These are phyloP conservation scores for Osmanthus fragrans DNA, from an alignment of 257 asterid genomes.

Conservation along the genomic window DNA sequence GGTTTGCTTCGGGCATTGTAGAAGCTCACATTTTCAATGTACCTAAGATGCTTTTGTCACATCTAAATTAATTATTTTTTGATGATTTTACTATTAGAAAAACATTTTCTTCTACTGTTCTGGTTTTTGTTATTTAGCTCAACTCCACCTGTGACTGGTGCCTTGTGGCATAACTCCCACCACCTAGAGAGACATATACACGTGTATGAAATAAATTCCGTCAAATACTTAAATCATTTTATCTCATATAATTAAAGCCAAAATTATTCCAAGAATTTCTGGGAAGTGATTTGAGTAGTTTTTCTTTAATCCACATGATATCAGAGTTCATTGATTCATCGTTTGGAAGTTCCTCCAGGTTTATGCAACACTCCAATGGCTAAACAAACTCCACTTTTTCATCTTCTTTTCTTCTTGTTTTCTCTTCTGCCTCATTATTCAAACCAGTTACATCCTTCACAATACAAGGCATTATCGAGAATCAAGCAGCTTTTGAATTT, in stretches of 20 bases:
- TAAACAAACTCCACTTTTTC: not conserved
- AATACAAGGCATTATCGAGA: constrained; percentile 47
- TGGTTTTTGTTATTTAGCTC: not conserved
- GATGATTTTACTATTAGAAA: not conserved
- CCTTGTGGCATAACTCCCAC: not conserved
- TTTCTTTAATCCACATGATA: not conserved
- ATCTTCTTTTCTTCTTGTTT: constrained; percentile 28
- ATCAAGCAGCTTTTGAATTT: constrained; percentile 65
- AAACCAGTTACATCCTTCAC: constrained; percentile 54
- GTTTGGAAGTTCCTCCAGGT: constrained; percentile 13
- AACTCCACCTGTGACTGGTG: not conserved
- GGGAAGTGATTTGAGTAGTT: too few relatives aligned
- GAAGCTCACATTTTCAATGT: constrained; percentile 20
- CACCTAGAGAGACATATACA: not conserved
- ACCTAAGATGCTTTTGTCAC: constrained; percentile 22
- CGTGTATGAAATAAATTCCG: not conserved
- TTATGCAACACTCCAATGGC: constrained; percentile 30
- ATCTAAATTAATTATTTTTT: not conserved
- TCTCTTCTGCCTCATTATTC: constrained; percentile 39
- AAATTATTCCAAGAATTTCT: too few relatives aligned
- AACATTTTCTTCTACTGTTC: not conserved
- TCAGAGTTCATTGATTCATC: constrained; percentile 10
- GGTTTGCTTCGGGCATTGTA: not conserved
- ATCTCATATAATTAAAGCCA: not conserved
- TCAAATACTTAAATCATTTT: not conserved